Base-by-base conservation (phyloP, 768 basidiomycete genomes). In the Sporobolomyces roseus region DNA sequence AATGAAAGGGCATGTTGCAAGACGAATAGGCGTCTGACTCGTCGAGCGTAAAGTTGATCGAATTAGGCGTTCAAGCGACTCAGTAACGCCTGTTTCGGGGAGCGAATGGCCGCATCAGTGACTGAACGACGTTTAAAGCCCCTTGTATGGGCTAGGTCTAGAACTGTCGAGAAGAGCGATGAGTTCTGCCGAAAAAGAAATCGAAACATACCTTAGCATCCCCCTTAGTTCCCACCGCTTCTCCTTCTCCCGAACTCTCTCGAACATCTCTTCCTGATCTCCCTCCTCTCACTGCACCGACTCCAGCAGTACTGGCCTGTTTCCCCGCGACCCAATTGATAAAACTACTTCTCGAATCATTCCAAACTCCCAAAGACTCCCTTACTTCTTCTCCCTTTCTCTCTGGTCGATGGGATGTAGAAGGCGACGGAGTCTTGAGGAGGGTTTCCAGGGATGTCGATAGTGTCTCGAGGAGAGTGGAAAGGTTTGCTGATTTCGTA, bases 291-390 rank as follows among this genome's bases (percentile, higher is more conserved):
- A 56, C 38, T 27, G 43, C 35, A 14, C 45, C 17, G 21, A 32
- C 16, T 14, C 59, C 58, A 2, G 51, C 38, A 12, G 56, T n/a
- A 5, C 29, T 51, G n/a, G 35, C 55, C 54, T 72, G 68, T 10
- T 30, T 36, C 51, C 53, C 54, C 51, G 71, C 71, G 25, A 64
- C 66, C 71, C 66, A 68, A 35, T 72, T 68, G 71, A 72, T 36
- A 32, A 68, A 72, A 43, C 60, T 60, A 17, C 54, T 56, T 9
- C 71, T 48, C 6, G 38, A 52, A 1, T 30, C 17, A 4, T 59
- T 59, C 66, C 66, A 72, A 2, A 59, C 53, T 16, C 64, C 63
- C 49, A 35, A 25, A 23, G 29, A 19, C 65, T 17, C 25, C 46
- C 8, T 19, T 46, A 21, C 35, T 45, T 21, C 30, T 48, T 6